Evolutionary conservation across 345 rosid species (phyloP).

Genomic region (Ceriops decandra): DNA sequence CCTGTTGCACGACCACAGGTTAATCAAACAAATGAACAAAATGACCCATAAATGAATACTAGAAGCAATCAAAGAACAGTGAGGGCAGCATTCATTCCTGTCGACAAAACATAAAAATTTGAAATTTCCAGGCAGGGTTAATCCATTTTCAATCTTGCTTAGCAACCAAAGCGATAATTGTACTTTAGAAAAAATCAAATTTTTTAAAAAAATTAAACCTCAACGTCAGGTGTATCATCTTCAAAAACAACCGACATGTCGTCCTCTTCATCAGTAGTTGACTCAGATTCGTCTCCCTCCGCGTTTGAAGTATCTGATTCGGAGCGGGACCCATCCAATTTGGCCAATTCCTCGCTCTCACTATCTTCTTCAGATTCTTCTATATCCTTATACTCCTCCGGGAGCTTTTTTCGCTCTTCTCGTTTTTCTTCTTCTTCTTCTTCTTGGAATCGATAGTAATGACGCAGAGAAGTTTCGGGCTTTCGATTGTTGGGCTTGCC

Average conservation of each 20-base stretch:
- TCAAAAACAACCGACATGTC: constrained; percentile 45
- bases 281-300: constrained; percentile 34
- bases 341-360: constrained; percentile 26
- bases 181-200: background rate
- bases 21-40: constrained; percentile 6
- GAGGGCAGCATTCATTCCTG: background rate
- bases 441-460: constrained; percentile 55
- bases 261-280: constrained; percentile 58
- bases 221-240: constrained; percentile 43
- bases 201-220: constrained; percentile 26
- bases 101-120: background rate
- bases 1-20: constrained; percentile 33
- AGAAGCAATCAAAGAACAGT: background rate
- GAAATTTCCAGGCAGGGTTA: background rate
- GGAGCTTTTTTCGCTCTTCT: background rate
- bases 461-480: constrained; percentile 44
- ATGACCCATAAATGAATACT: too few relatives aligned
- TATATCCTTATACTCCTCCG: background rate
- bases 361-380: constrained; percentile 24
- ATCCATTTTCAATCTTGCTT: background rate
- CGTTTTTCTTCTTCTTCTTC: constrained; percentile 17
- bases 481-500: constrained; percentile 55
- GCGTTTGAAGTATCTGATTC: constrained; percentile 22
- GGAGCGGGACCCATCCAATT: background rate
- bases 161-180: background rate